phyloP scores from a whole-genome alignment of 768 basidiomycete genomes.

The Glaciozyma martinii region DNA sequence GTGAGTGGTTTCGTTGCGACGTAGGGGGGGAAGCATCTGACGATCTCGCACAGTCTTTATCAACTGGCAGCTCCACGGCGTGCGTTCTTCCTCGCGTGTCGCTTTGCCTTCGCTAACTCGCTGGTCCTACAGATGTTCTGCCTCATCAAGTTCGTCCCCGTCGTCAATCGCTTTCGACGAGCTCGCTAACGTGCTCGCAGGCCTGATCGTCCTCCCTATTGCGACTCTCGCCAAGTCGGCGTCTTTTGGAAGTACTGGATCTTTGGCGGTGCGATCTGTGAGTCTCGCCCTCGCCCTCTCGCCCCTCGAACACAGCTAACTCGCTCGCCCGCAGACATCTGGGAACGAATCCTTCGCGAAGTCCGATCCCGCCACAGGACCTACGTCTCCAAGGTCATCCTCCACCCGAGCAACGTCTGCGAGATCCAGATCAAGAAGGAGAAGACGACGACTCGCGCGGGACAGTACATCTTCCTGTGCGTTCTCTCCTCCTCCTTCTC shows the following conservation, averaged over 20 bases:
- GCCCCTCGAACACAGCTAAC: neutral
- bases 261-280: constrained; percentile 62
- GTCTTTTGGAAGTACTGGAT: constrained; percentile 98
- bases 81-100: neutral
- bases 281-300: constrained; percentile 38
- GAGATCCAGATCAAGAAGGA: constrained; percentile 98
- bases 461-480: constrained; percentile 66
- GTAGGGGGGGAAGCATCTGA: neutral
- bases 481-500: neutral
- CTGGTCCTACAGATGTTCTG: constrained; percentile 43
- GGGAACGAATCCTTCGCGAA: constrained; percentile 84
- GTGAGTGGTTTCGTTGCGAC: neutral
- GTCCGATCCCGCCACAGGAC: constrained; percentile 81
- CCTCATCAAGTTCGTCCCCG: constrained; percentile 53
- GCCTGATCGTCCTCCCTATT: constrained; percentile 52
- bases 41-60: constrained; percentile 73
- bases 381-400: constrained; percentile 77
- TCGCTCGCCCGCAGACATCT: constrained; percentile 46
- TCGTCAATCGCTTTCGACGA: neutral
- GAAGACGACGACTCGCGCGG: constrained; percentile 49
- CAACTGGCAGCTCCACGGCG: constrained; percentile 57
- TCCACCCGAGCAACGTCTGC: constrained; percentile 87
- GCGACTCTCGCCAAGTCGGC: constrained; percentile 72
- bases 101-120: neutral
- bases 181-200: neutral